Evolutionary conservation across 257 asterid genomes (phyloP), one percentile per base, ranked within the genome.

Genomic region (Striga asiatica): DNA sequence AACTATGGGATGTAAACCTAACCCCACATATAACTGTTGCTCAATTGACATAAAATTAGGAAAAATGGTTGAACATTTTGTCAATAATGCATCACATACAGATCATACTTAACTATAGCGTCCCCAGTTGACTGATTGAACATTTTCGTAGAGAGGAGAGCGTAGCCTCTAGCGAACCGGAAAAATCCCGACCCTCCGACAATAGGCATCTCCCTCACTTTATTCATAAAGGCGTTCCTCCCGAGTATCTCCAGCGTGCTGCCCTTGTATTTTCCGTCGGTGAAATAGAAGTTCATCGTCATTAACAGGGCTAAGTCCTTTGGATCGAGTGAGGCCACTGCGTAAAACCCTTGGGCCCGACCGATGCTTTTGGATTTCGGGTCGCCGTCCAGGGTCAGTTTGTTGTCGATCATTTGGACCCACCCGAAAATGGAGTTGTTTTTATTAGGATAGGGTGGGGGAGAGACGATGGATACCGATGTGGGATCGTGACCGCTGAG

Each of bases 101-200:
- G 61, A 19, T 56, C 66, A 42, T 84, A 81, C 73, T 81, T 74
- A 50, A 84, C 85, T 0, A 68, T 71, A 4, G 88, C 94, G 73
- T 81, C 88, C 3, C 83, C 76, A 2, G 76, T 68, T 21, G 67
- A 73, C 17, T 22, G 1, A 61, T 84, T 62, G 10, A 73, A n/a
- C 46, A 6, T 25, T 16, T 74, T 72, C 4, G 92, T 84, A 12
- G 71, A 71, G 19, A 84, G 91, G 70, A 76, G 66, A 21, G 56
- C 91, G 51, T 84, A 84, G 6, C 91, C 91, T 0, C 81, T 60
- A 3, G 79, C 81, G 18, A 73, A 81, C 27, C 94, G 80, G 43
- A 81, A 77, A 65, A 84, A 79, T 73, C 88, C 83, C 24, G 79
- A 73, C 11, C 94, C 94, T 4, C 94, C 94, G 5, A 77, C 54